These are phyloP conservation scores for Hypoxylon fragiforme DNA, from an alignment of 495 filamentous ascomycete species.

Conservation along the genomic window DNA sequence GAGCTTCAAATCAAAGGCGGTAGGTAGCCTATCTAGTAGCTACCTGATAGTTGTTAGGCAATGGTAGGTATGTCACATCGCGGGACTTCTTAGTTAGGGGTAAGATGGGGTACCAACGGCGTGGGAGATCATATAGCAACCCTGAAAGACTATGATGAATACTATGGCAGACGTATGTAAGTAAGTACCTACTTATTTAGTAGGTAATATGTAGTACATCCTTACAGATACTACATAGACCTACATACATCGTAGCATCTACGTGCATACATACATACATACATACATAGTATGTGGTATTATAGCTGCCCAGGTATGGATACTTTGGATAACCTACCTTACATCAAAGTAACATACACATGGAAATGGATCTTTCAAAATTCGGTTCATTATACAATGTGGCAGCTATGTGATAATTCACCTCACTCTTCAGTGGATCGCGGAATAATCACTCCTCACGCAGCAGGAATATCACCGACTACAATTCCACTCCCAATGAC, in stretches of 20 bases:
- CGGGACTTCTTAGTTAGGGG: constrained; percentile 12
- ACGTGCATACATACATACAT: too few species aligned
- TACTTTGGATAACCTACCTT: too few species aligned
- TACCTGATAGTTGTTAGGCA: neutral
- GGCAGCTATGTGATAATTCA: too few species aligned
- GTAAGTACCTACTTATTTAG: too few species aligned
- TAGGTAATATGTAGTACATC: too few species aligned
- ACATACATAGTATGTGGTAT: too few species aligned
- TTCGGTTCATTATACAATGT: too few species aligned
- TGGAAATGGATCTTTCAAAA: too few species aligned
- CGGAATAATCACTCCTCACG: constrained; percentile 5
- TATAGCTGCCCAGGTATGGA: too few species aligned
- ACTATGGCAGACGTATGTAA: too few species aligned
- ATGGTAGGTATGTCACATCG: constrained; percentile 6
- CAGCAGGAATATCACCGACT: neutral
- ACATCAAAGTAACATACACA: constrained; percentile 1
- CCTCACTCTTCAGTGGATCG: constrained; percentile 4
- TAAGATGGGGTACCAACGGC: constrained; percentile 22
- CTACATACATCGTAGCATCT: too few species aligned
- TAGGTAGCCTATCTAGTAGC: neutral
- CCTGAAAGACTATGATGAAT: neutral
- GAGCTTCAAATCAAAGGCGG: constrained; percentile 3
- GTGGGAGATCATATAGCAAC: constrained; percentile 13
- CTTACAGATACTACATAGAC: too few species aligned
- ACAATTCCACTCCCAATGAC: neutral